Evolutionary conservation across 1,284 basidiomycete species (phyloP), one percentile per base, ranked within the genome.

Genomic region (Tilletia setariae): DNA sequence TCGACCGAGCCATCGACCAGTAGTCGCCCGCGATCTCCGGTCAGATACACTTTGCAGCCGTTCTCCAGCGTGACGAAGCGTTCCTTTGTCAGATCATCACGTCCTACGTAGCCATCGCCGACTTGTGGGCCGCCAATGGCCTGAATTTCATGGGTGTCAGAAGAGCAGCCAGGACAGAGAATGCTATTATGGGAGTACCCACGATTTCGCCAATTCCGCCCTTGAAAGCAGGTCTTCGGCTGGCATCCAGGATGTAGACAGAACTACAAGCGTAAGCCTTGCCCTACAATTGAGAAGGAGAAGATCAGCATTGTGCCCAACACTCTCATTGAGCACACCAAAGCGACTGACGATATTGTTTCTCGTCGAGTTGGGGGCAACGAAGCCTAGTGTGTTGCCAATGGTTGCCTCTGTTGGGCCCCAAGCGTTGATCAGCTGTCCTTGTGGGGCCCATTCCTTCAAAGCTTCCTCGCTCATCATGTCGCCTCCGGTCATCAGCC

Each of bases 401-500:
- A 82, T 81, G 30, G 79, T 79, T 11, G 77, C 74, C 61, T 82
- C 80, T 1, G 80, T 82, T 0, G 80, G 80, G 1, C 80, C 80
- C 73, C 79, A 82, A 0, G 80, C 80, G 64, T 82, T 82, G 72
- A 81, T 74, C 42, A 82, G 73, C 16, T 75, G 71, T n/a, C 74
- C 71, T 13, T 71, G 70, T 30, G 74, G 62, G 53, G 71, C 75
- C 80, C 80, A 82, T 11, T 72, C 72, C 11, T 74, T 69, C 23
- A 82, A 70, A 4, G 81, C 79, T 11, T 74, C 70, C 19, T 76
- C 72, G 66, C 79, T 77, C 42, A 82, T 79, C 53, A 76, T 72
- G 64, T 82, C 80, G 49, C 80, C 80, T 16, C 80, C 80, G 64
- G 78, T 81, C 79, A 81, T 79, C 32, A 82, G 74, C 79, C 80